A percentile compares a stretch with the other conserved stretches of the same genome.
phyloP scores from a whole-genome alignment of 768 basidiomycete genomes.

The Naganishia kalamii region DNA sequence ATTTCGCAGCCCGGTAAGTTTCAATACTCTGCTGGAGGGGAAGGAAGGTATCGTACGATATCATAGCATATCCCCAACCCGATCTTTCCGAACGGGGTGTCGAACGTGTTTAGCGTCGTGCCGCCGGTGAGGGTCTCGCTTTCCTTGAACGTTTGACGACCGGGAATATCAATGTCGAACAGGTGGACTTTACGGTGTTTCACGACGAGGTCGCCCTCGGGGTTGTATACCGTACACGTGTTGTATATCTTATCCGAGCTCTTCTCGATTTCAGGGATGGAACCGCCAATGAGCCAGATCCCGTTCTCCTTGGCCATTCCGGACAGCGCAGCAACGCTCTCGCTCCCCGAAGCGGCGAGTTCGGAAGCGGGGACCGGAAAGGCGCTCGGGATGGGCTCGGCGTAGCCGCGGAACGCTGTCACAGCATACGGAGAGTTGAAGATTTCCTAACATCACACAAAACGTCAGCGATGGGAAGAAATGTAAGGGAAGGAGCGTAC shows the following conservation, averaged over 20 bases:
- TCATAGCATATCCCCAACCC: conserved; percentile 97
- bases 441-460: conserved; percentile 40
- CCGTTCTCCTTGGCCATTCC: conserved; percentile 67
- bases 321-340: conserved; percentile 75
- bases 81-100: conserved; percentile 94
- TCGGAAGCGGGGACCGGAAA: conserved; percentile 6
- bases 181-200: conserved; percentile 91
- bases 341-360: conserved; percentile 29
- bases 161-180: conserved; percentile 87
- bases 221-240: conserved; percentile 84
- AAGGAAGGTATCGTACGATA: conserved; percentile 47
- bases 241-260: conserved; percentile 70
- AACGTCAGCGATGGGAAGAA: not conserved
- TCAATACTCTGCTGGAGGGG: not conserved
- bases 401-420: conserved; percentile 69
- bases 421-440: conserved; percentile 51
- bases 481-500: conserved; percentile 49
- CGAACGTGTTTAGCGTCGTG: conserved; percentile 65
- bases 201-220: conserved; percentile 64
- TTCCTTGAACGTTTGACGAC: conserved; percentile 55
- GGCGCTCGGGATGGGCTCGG: conserved; percentile 38
- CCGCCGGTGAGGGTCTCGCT: conserved; percentile 82
- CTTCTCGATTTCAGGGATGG: conserved; percentile 78
- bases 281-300: conserved; percentile 91
- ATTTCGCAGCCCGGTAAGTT: not conserved